Base-by-base conservation (phyloP, 306 rosid genomes). In the Cotoneaster glaucophyllus region DNA sequence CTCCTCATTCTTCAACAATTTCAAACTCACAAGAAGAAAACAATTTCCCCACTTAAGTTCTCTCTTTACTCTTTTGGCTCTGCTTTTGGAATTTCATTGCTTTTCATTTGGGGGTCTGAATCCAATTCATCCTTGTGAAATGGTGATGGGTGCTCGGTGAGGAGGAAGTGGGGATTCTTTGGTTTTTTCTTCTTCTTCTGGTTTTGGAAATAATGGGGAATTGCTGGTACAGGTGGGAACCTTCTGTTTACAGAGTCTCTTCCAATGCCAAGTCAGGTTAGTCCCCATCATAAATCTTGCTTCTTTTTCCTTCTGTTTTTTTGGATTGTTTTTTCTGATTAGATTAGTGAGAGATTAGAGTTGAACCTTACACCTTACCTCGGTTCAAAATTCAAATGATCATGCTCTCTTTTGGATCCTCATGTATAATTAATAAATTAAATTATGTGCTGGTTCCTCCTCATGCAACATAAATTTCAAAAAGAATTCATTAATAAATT, bases 191-290 rank as follows among this genome's bases (percentile, higher is more conserved):
- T 79, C 79, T 70, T 37, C 72, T 64, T 82, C 79, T 83, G 75
- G 69, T 58, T 79, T 82, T 83, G 75, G 25, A 48, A 50, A 74
- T 52, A 77, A 96, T 92, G 99, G 99, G 99, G 21, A 96, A 96
- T 78, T 96, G 98, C 84, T 90, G 87, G 85, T 92, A 63, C 74
- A 84, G 87, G 57, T 70, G 78, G 83, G 86, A 90, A 54, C 85
- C 96, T 63, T 84, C 93, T 25, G 89, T 85, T 81, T 84, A 88
- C 87, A 84, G 92, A 86, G 95, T 95, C 58, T 90, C 98, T 34
- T 86, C 93, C 81, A 95, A 95, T 86, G 93, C 88, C 72, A 96
- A 96, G 80, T 78, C 98, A 85, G 99, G 98, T 96, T 81, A 76
- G 87, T 75, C 29, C 57, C 50, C 67, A 21, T 57, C 48, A 14